Percentiles rank a stretch among this genome's conserved stretches.
These are phyloP conservation scores for Diutina pseudorugosa DNA, from an alignment of 1,139 yeast genomes.

Conservation along the genomic window DNA sequence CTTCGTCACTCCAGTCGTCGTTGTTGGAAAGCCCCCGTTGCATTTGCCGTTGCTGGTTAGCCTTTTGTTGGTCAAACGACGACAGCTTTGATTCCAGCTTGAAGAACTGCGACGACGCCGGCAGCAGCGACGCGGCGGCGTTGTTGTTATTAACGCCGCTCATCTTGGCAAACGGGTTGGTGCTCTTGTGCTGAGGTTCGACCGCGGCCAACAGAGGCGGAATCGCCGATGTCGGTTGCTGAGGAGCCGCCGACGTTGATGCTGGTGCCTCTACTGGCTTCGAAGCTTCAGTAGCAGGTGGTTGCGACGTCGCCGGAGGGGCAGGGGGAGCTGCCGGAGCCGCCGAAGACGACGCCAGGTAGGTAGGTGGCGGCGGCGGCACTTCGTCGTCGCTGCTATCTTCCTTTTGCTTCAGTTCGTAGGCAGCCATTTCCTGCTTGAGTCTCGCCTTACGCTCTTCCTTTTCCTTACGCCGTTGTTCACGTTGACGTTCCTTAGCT, in stretches of 20 bases:
- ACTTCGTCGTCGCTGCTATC: slow-evolving; percentile 19
- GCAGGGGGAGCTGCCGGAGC: slow-evolving; percentile 6
- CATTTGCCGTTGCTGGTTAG: slow-evolving; percentile 51
- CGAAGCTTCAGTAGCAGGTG: slow-evolving; percentile 7
- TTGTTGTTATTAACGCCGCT: background rate
- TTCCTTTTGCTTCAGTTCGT: slow-evolving; percentile 26
- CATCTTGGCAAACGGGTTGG: slow-evolving; percentile 26
- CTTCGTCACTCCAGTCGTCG: slow-evolving; percentile 52
- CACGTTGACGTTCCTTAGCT: slow-evolving; percentile 32
- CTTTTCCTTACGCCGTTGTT: slow-evolving; percentile 36
- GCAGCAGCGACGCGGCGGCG: slow-evolving; percentile 6
- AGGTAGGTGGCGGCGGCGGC: slow-evolving; percentile 11
- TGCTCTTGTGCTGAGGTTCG: slow-evolving; percentile 14
- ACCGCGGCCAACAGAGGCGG: background rate
- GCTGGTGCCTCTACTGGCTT: slow-evolving; percentile 6
- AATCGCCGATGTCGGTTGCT: slow-evolving; percentile 1
- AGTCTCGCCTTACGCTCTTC: slow-evolving; percentile 51
- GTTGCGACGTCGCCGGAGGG: slow-evolving; percentile 2
- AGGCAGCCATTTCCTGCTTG: slow-evolving; percentile 45
- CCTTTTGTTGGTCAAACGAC: slow-evolving; percentile 37
- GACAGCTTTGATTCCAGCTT: slow-evolving; percentile 21
- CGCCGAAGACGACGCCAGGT: background rate
- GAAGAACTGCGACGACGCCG: slow-evolving; percentile 31
- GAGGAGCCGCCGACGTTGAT: background rate
- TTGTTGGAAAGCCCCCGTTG: slow-evolving; percentile 45